Evolutionary conservation across 2,329 filamentous ascomycete genomes (phyloP), one percentile per base, ranked within the genome.

Genomic region (Raffaelea deltoideospora): DNA sequence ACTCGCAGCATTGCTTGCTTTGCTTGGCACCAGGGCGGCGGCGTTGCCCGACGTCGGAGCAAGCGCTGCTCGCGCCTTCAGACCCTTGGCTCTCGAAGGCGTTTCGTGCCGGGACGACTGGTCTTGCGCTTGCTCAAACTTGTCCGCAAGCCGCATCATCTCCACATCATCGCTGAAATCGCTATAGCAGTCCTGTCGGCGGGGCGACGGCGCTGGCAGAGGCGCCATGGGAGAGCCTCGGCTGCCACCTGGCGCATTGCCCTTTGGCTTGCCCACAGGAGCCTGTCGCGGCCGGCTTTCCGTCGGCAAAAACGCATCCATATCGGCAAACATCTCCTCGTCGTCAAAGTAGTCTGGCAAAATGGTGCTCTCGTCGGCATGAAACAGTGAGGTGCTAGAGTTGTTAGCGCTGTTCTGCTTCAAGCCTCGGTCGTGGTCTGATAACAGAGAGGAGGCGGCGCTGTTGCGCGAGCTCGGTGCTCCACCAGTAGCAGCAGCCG

Each of bases 141-240:
- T 57, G 41, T 70, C 57, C 10, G 64, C 67, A 38, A 68, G 56
- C 21, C 64, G 66, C 22, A 69, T 52, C 59, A 72, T 66, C 30
- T 52, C 52, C 14, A 49, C 55, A 14, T 63, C 59, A 28, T 59
- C 59, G 34, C 49, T 52, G 20, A 53, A 50, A 27, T 53, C 52
- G 33, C 45, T 47, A 22, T 49, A 51, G 21, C 47, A 37, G 19
- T 47, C 45, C 1, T 36, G 33, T 10, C 15, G 22, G 0, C 33
- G 28, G 9, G 29, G 10, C 19, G 37, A 13, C 10, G 34, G n/a
- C n/a, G n/a, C n/a, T n/a, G n/a, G n/a, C n/a, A n/a, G n/a, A n/a
- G n/a, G n/a, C n/a, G n/a, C n/a, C n/a, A n/a, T n/a, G n/a, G n/a
- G n/a, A n/a, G n/a, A n/a, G n/a, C n/a, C n/a, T n/a, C n/a, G n/a